Conservation (phyloP, 192 early-diverging fungal species). For the Geranomyces variabilis region DNA sequence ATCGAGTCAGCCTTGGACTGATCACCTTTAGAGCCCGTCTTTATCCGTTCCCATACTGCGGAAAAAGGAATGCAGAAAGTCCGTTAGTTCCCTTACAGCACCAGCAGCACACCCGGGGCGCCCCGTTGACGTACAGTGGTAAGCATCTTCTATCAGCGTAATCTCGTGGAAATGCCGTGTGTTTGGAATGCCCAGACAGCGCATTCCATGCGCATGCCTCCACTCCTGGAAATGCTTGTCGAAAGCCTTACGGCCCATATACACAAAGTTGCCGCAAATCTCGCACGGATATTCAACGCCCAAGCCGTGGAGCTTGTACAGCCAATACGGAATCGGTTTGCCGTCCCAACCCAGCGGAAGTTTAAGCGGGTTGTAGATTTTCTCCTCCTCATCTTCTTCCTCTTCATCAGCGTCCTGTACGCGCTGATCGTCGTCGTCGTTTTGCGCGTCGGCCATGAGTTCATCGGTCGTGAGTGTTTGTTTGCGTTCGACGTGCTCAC, state of each 20-base stretch:
- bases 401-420: conserved; percentile 69
- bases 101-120: neutral
- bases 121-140: conserved; percentile 62
- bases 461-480: conserved; percentile 90
- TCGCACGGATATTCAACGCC: conserved; percentile 94
- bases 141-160: conserved; percentile 86
- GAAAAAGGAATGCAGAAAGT: conserved; percentile 17
- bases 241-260: conserved; percentile 96
- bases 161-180: conserved; percentile 90
- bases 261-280: conserved; percentile 93
- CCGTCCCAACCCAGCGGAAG: conserved; percentile 97
- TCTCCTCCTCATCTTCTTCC: conserved; percentile 75
- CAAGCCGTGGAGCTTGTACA: conserved; percentile 96
- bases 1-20: conserved; percentile 76
- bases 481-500: conserved; percentile 85
- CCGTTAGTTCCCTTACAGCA: neutral
- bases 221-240: conserved; percentile 96
- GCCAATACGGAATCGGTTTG: conserved; percentile 98
- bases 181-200: conserved; percentile 89
- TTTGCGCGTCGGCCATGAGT: conserved; percentile 41
- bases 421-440: conserved; percentile 13
- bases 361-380: conserved; percentile 96
- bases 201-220: conserved; percentile 94
- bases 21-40: conserved; percentile 66
- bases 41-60: conserved; percentile 84